Conservation (phyloP, 305 asterid species). For the Fraxinus sp. region DNA sequence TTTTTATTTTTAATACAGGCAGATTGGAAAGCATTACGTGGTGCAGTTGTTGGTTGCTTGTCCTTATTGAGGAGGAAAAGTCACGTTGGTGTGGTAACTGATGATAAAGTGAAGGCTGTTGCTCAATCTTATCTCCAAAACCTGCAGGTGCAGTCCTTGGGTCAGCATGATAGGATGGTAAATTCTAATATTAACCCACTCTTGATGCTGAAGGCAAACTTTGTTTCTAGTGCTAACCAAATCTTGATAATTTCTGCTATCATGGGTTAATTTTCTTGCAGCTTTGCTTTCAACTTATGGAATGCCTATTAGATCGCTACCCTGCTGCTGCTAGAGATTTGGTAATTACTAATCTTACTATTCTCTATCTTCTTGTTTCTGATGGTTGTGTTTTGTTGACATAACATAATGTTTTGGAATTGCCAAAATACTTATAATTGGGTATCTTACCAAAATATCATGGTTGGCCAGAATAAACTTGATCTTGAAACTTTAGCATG, state of each 20-base stretch:
- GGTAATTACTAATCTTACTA: conserved; percentile 47
- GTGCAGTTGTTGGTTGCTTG: conserved; percentile 95
- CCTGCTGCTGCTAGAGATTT: conserved; percentile 53
- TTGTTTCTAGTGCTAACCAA: conserved; percentile 22
- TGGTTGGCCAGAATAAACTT: conserved; percentile 1
- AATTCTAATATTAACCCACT: conserved; percentile 14
- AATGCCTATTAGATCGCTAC: conserved; percentile 65
- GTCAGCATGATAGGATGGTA: conserved; percentile 90
- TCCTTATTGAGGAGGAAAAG: conserved; percentile 74
- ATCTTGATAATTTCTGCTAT: conserved; percentile 18
- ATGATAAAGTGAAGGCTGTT: conserved; percentile 67
- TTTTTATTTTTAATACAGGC: conserved; percentile 49
- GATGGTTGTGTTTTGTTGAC: conserved; percentile 4
- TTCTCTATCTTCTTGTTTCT: conserved; percentile 13
- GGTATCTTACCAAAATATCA: neutral
- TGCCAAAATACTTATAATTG: conserved; percentile 10
- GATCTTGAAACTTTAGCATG: neutral
- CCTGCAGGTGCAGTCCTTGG: conserved; percentile 83
- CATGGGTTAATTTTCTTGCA: conserved; percentile 45
- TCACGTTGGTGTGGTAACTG: conserved; percentile 56
- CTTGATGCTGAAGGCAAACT: neutral
- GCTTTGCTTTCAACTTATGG: conserved; percentile 90
- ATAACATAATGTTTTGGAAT: neutral
- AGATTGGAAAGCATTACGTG: conserved; percentile 95
- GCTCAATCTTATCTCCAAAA: conserved; percentile 55